Evolutionary conservation across 306 rosid species (phyloP).

Genomic region (Adenanthera pavonina): DNA sequence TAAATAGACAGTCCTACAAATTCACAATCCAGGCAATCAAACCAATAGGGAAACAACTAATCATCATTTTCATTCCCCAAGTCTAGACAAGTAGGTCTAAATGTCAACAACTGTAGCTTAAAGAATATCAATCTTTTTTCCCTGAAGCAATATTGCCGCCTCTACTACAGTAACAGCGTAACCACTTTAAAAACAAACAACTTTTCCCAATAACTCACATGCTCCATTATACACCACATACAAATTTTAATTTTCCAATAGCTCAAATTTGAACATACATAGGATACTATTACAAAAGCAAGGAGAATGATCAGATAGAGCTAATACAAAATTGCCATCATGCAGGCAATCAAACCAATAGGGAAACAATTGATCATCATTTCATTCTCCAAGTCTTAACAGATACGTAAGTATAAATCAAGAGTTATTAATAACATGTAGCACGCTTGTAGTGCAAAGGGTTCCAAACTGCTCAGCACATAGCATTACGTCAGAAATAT

Average conservation of each 20-base stretch:
- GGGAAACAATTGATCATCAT: slow-evolving; percentile 46
- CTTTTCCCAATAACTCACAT: not conserved
- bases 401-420: not conserved
- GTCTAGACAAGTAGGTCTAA: not conserved
- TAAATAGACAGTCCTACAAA: not conserved
- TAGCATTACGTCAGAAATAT: not conserved
- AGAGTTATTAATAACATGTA: not conserved
- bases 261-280: not conserved
- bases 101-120: not conserved
- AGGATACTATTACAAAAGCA: not conserved
- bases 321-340: slow-evolving; percentile 57
- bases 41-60: slow-evolving; percentile 52
- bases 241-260: not conserved
- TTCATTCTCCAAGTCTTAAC: slow-evolving; percentile 32
- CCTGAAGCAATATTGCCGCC: not conserved
- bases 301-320: slow-evolving; percentile 54
- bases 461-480: not conserved
- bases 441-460: not conserved
- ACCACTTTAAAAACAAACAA: not conserved
- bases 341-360: slow-evolving; percentile 53
- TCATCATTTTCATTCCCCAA: slow-evolving; percentile 49
- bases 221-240: not conserved
- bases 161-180: not conserved
- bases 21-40: slow-evolving; percentile 40
- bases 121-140: not conserved